Base-by-base conservation (phyloP, 2,329 filamentous ascomycete genomes). In the Parafenestella ontariensis region DNA sequence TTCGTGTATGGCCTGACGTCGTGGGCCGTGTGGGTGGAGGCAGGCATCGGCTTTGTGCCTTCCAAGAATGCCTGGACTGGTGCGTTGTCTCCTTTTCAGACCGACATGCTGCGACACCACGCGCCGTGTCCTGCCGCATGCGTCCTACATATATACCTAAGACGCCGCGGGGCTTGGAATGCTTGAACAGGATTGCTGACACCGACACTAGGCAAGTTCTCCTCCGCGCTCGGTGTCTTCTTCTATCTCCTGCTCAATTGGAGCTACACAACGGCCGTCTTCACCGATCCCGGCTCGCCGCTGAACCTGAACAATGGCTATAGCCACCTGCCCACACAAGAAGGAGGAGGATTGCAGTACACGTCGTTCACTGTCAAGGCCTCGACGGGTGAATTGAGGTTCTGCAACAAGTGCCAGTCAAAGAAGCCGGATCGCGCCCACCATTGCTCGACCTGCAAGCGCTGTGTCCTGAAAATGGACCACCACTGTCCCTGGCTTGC, bases 401-500 rank as follows among this genome's bases (percentile, higher is more conserved):
- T 89, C 80, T 99, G 95, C 83, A 98, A 98, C 79, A 99, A 99
- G 79, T 99, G 95, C 77, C 91, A 96, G 79, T 89, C 89, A 47
- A 87, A 90, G 59, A 99, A 99, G 80, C 95, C 95, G 37, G 95
- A 99, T 78, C 91, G 95, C 57, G 88, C 94, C 28, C 95, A 99
- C 76, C 95, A 99, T 80, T 99, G 95, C 83, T 96, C 92, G 10
- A 96, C 92, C 3, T 99, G 95, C 78, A 87, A 89, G 64, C 89
- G 90, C 70, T 99, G 95, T 75, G 93, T 99, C 23, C 83, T 99
- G 75, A 99, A 99, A 82, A 99, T 99, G 95, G 95, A 99, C 74
- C 95, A 99, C 76, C 95, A 99, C 79, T 99, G 95, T 75, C 95
- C 95, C 15, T 99, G 95, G 95, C 84, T 99, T 45, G 94, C 95